Conservation (phyloP, 2,329 filamentous ascomycete species). For the Colletotrichum agaves region DNA sequence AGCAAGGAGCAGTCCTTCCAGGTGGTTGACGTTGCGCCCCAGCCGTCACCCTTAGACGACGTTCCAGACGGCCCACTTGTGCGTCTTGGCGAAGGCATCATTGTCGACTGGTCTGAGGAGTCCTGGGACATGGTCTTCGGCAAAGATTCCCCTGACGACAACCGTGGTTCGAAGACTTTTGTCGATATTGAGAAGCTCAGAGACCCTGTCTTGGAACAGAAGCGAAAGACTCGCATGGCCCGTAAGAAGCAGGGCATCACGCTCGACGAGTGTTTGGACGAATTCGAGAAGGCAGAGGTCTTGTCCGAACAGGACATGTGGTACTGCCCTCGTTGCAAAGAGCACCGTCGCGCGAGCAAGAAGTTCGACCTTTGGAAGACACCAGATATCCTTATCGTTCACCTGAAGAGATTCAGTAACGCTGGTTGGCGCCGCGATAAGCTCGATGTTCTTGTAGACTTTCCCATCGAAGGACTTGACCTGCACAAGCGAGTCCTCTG, state of each 20-base stretch:
- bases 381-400: slow-evolving; percentile 93
- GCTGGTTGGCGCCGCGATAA: slow-evolving; percentile 87
- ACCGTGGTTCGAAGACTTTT: slow-evolving; percentile 71
- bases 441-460: slow-evolving; percentile 89
- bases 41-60: slow-evolving; percentile 39
- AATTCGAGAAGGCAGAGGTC: slow-evolving; percentile 94
- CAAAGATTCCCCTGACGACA: slow-evolving; percentile 50
- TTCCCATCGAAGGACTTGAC: slow-evolving; percentile 88
- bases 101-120: slow-evolving; percentile 85
- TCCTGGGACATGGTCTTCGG: slow-evolving; percentile 79
- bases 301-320: slow-evolving; percentile 96
- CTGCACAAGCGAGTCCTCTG: slow-evolving; percentile 82
- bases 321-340: slow-evolving; percentile 97
- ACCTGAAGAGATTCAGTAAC: slow-evolving; percentile 94
- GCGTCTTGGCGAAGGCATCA: slow-evolving; percentile 82
- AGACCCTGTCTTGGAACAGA: slow-evolving; percentile 72
- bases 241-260: slow-evolving; percentile 73
- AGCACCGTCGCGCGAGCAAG: slow-evolving; percentile 91
- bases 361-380: slow-evolving; percentile 98
- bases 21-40: slow-evolving; percentile 40
- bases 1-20: slow-evolving; percentile 51
- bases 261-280: slow-evolving; percentile 90
- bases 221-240: slow-evolving; percentile 71
- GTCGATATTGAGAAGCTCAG: slow-evolving; percentile 62
- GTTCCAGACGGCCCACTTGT: slow-evolving; percentile 71